Conservation (phyloP, 306 rosid species). For the Casuarina cunninghamiana region DNA sequence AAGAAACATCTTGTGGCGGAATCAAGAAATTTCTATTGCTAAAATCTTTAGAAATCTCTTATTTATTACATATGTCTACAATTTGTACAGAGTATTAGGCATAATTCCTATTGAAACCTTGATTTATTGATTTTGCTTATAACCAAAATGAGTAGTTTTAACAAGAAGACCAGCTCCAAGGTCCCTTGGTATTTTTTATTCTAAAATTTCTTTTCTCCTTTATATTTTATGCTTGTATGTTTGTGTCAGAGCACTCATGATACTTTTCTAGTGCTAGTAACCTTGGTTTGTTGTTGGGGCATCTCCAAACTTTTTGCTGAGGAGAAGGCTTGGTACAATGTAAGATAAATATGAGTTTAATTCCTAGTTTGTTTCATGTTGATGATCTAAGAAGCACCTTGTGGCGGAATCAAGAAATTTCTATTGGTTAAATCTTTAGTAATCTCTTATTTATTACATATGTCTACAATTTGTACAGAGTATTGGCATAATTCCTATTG, state of each 20-base stretch:
- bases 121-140: slow-evolving; percentile 18
- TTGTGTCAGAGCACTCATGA: slow-evolving; percentile 69
- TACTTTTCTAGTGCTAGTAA: slow-evolving; percentile 59
- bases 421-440: no score
- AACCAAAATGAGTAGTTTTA: background rate
- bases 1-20: no score
- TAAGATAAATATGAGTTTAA: slow-evolving; percentile 34
- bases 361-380: no score
- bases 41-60: no score
- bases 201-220: background rate
- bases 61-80: no score
- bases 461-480: no score
- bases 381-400: no score
- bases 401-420: no score
- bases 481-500: slow-evolving; percentile 1
- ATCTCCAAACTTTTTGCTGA: slow-evolving; percentile 40
- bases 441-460: no score
- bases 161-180: slow-evolving; percentile 3
- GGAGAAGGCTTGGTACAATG: slow-evolving; percentile 31
- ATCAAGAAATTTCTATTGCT: no score
- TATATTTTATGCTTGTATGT: slow-evolving; percentile 7
- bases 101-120: background rate
- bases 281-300: slow-evolving; percentile 50
- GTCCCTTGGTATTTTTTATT: background rate
- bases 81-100: no score